These are phyloP conservation scores for Neoboletus subvelutipes DNA, from an alignment of 768 basidiomycete genomes.

Conservation along the genomic window DNA sequence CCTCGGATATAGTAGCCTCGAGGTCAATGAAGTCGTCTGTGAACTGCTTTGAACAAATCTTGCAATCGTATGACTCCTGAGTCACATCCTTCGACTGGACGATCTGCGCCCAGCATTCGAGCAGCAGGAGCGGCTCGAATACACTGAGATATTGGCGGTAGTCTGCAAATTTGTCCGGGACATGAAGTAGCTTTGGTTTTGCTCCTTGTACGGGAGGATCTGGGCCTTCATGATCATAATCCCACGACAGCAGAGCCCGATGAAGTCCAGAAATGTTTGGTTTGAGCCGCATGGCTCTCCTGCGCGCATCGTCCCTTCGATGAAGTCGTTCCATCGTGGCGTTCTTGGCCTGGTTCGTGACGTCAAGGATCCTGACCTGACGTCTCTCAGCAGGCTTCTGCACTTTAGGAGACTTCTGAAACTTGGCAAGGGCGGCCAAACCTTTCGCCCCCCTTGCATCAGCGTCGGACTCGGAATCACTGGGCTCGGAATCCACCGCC, in stretches of 20 bases:
- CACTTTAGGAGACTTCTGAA: conserved; percentile 61
- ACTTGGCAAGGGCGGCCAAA: conserved; percentile 53
- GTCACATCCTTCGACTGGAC: conserved; percentile 70
- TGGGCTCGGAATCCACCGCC: conserved; percentile 36
- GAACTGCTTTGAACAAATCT: conserved; percentile 66
- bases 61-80: conserved; percentile 55
- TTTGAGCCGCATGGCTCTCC: conserved; percentile 66
- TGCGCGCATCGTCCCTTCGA: conserved; percentile 59
- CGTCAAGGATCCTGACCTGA: conserved; percentile 61
- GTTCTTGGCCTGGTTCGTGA: conserved; percentile 43
- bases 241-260: conserved; percentile 79
- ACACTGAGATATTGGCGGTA: conserved; percentile 67
- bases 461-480: conserved; percentile 47
- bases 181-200: conserved; percentile 35
- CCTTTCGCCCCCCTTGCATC: conserved; percentile 42
- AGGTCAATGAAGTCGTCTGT: conserved; percentile 84
- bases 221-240: conserved; percentile 66
- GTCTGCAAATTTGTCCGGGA: conserved; percentile 67
- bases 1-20: conserved; percentile 59
- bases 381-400: conserved; percentile 58
- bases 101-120: conserved; percentile 92
- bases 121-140: conserved; percentile 81
- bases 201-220: conserved; percentile 54
- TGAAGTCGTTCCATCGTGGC: conserved; percentile 50
- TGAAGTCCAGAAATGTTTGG: conserved; percentile 84